Percentiles rank a stretch among this genome's conserved stretches.
Evolutionary conservation across 2,329 filamentous ascomycete genomes (phyloP).

Genomic region (Neonectria hederae): DNA sequence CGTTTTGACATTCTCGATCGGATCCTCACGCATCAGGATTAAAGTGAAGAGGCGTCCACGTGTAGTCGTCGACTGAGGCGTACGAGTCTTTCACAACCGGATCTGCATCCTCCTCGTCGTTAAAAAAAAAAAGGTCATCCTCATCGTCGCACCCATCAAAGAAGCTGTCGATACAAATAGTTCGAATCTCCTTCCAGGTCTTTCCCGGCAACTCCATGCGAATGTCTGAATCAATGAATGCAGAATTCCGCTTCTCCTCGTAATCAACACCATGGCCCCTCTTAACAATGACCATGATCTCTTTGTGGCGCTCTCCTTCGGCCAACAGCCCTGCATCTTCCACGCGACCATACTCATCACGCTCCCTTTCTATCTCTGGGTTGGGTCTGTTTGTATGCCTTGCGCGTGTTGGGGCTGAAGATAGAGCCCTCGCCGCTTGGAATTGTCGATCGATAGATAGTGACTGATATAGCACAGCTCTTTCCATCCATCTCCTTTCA

Average conservation of each 20-base stretch:
- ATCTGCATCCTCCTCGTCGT: background rate
- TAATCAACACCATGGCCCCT: slow-evolving; percentile 13
- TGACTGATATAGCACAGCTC: slow-evolving; percentile 24
- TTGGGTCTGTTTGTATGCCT: background rate
- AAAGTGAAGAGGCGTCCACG: background rate
- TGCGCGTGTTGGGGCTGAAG: background rate
- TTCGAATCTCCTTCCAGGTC: slow-evolving; percentile 9
- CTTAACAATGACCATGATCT: slow-evolving; percentile 12
- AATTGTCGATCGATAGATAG: slow-evolving; percentile 16
- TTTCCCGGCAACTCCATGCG: background rate
- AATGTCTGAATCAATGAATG: background rate
- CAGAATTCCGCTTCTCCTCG: slow-evolving; percentile 5
- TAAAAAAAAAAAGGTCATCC: background rate
- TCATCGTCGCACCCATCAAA: background rate
- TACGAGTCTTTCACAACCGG: background rate
- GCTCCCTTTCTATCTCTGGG: background rate
- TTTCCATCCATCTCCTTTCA: slow-evolving; percentile 19
- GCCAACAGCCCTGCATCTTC: slow-evolving; percentile 4
- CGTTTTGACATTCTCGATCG: too few relatives aligned
- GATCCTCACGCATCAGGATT: too few relatives aligned
- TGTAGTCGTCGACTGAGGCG: background rate
- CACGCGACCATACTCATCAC: background rate
- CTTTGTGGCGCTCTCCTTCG: slow-evolving; percentile 3
- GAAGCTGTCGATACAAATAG: background rate
- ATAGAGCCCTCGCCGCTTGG: background rate